Evolutionary conservation across 352 stramenopile species (phyloP).

Genomic region (Phytophthora citrophthora): DNA sequence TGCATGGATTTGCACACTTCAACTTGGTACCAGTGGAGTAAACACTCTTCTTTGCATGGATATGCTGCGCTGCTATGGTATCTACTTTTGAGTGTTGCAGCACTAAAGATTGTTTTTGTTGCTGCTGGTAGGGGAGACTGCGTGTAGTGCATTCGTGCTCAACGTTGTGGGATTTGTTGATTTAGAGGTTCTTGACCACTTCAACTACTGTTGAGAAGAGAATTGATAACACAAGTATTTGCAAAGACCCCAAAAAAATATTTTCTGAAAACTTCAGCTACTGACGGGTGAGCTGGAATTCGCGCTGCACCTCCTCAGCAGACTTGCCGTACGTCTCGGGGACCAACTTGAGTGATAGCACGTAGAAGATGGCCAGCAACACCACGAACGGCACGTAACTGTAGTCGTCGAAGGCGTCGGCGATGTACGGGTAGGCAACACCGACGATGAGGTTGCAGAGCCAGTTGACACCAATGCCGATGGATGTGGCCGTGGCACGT

Average conservation of each 20-base stretch:
- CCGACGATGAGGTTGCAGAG: constrained; percentile 18
- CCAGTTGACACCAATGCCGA: constrained; percentile 14
- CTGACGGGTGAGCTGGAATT: constrained; percentile 4
- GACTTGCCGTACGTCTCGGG: constrained; percentile 20
- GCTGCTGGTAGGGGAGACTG: no score
- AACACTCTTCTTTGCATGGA: background rate
- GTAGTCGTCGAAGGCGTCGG: constrained; percentile 24
- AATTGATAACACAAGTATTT: no score
- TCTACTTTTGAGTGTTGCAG: no score
- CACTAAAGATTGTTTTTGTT: no score
- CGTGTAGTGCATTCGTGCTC: no score
- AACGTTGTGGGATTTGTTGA: no score
- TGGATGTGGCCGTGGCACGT: constrained; percentile 12
- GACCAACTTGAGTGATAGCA: constrained; percentile 14
- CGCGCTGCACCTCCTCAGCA: constrained; percentile 13
- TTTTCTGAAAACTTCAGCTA: background rate
- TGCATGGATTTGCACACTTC: background rate
- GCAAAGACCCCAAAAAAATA: no score
- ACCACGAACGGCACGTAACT: constrained; percentile 21
- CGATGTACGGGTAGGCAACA: constrained; percentile 24
- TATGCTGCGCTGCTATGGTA: background rate
- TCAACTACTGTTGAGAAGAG: no score
- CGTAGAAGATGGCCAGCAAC: constrained; percentile 18
- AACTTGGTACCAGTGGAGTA: constrained; percentile 1
- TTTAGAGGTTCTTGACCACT: no score